Conservation (phyloP, 2,329 filamentous ascomycete species). For the Lachnellula subtilissima region DNA sequence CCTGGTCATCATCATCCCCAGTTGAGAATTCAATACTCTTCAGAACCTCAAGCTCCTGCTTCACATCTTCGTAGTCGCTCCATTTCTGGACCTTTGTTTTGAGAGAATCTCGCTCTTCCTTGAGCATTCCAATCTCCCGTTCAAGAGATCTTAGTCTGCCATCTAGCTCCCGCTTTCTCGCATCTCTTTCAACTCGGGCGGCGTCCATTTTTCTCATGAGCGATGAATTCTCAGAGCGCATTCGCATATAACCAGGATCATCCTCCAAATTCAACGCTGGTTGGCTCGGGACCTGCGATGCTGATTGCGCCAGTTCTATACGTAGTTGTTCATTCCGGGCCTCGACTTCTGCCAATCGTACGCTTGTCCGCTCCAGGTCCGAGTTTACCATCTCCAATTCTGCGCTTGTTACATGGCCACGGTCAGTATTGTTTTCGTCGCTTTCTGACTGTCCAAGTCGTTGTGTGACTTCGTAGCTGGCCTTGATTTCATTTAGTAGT, state of each 20-base stretch:
- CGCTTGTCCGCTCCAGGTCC: constrained; percentile 84
- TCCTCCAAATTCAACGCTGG: constrained; percentile 67
- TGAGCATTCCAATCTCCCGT: constrained; percentile 68
- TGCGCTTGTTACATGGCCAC: constrained; percentile 70
- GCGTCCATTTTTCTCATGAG: constrained; percentile 84
- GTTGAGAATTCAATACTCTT: constrained; percentile 98
- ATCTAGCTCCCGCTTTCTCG: constrained; percentile 71
- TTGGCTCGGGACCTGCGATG: constrained; percentile 64
- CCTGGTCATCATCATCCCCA: constrained; percentile 70
- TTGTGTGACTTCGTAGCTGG: constrained; percentile 94
- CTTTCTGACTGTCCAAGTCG: constrained; percentile 71
- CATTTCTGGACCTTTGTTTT: constrained; percentile 81
- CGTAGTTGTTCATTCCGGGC: constrained; percentile 90
- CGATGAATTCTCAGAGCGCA: constrained; percentile 90
- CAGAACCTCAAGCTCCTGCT: constrained; percentile 90
- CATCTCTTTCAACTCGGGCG: constrained; percentile 76
- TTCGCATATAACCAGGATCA: constrained; percentile 79
- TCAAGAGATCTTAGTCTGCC: constrained; percentile 72
- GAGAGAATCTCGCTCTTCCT: constrained; percentile 74
- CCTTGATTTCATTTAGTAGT: constrained; percentile 88
- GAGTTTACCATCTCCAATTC: constrained; percentile 92
- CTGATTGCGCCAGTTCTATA: constrained; percentile 83
- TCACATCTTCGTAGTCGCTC: constrained; percentile 93
- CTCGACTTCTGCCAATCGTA: constrained; percentile 83
- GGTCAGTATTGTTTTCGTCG: constrained; percentile 49